phyloP scores from a whole-genome alignment of 306 rosid species.

The Oxytropis ochrocephala region DNA sequence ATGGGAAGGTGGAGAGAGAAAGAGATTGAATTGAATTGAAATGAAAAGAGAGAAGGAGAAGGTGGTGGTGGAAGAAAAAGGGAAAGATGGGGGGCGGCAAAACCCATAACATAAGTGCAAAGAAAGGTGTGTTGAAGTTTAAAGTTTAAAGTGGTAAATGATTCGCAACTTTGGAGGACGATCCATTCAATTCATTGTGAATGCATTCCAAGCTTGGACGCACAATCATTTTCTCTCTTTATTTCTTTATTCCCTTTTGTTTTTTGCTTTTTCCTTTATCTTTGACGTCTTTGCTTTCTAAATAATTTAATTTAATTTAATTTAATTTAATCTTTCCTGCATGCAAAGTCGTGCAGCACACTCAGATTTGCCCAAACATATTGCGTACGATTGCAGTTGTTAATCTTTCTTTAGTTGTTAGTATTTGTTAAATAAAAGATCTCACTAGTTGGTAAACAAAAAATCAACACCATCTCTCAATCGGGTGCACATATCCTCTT shows the following conservation, averaged over 20 bases:
- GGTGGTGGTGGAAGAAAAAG: neutral
- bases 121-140: neutral
- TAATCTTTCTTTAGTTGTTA: neutral
- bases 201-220: neutral
- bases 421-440: no score
- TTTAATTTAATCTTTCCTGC: conserved; percentile 10
- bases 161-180: conserved; percentile 28
- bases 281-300: neutral
- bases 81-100: conserved; percentile 27
- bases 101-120: conserved; percentile 41
- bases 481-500: no score
- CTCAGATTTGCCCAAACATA: neutral
- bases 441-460: no score
- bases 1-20: neutral
- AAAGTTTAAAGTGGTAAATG: conserved; percentile 33
- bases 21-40: neutral
- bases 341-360: conserved; percentile 50
- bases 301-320: conserved; percentile 11
- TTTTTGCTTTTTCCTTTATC: conserved; percentile 7
- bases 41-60: neutral
- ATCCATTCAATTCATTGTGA: conserved; percentile 5
- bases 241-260: neutral
- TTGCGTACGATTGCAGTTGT: neutral
- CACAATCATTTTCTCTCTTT: neutral
- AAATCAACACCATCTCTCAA: no score